Percentiles rank a stretch among this genome's conserved stretches.
Evolutionary conservation across 1,284 basidiomycete species (phyloP).

Genomic region (Moesziomyces parantarcticus): DNA sequence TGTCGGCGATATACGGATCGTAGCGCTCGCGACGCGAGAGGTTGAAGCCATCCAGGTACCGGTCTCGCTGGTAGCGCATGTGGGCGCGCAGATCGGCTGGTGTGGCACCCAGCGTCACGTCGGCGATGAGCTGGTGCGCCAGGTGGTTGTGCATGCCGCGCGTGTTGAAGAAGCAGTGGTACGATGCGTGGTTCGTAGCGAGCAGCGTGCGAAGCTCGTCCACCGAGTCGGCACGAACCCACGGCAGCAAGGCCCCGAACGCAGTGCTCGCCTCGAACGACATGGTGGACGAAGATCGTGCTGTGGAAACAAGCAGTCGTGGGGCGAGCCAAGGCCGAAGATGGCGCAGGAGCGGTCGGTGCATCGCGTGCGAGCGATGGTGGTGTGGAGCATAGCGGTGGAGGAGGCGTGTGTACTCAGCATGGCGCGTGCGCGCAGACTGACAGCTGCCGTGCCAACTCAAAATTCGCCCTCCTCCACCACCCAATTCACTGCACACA

Average conservation of each 20-base stretch:
- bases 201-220: conserved; percentile 10
- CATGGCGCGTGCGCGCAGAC: not conserved
- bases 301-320: not conserved
- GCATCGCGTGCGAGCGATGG: not conserved
- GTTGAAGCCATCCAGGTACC: conserved; percentile 27
- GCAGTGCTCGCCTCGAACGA: conserved; percentile 1
- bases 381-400: not conserved
- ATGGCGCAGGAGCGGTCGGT: not conserved
- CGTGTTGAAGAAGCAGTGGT: conserved; percentile 55
- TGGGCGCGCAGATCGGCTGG: conserved; percentile 11
- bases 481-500: not conserved
- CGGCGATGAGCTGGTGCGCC: conserved; percentile 46
- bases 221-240: not conserved
- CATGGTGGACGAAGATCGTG: not conserved
- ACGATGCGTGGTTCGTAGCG: conserved; percentile 20
- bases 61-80: conserved; percentile 15
- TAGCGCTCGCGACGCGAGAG: conserved; percentile 22
- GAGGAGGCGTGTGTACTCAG: not conserved
- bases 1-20: conserved; percentile 12
- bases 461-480: not conserved
- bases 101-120: conserved; percentile 22
- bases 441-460: not conserved
- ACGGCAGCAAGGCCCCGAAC: conserved; percentile 9
- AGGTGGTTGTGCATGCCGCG: conserved; percentile 51
- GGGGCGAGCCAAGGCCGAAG: not conserved